Conservation (phyloP, 352 stramenopile genomes). For the Phytophthora aleatoria region DNA sequence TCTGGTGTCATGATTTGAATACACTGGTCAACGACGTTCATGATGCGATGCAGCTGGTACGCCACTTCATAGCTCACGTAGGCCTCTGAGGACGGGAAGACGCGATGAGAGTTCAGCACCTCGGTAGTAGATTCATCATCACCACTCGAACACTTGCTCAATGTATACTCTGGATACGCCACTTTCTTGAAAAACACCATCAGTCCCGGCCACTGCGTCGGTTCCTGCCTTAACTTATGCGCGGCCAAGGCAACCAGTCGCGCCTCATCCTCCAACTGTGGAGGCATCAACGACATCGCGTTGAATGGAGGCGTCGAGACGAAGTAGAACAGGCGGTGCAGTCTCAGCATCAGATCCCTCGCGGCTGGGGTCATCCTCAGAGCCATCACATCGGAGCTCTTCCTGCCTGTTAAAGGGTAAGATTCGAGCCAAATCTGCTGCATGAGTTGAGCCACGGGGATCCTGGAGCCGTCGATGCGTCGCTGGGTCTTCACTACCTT, state of each 20-base stretch:
- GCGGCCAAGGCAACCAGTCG: constrained; percentile 34
- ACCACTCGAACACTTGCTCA: constrained; percentile 25
- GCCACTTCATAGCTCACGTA: constrained; percentile 77
- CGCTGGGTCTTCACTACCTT: constrained; percentile 62
- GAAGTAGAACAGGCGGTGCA: constrained; percentile 82
- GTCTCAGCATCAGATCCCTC: constrained; percentile 61
- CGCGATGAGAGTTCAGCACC: constrained; percentile 27
- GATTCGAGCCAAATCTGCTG: constrained; percentile 59
- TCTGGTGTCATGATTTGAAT: constrained; percentile 43
- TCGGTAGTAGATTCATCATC: constrained; percentile 1
- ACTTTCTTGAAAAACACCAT: constrained; percentile 79
- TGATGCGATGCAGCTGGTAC: constrained; percentile 54
- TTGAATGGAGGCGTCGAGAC: constrained; percentile 47
- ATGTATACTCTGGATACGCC: constrained; percentile 57
- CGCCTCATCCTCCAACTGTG: constrained; percentile 19
- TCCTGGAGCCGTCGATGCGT: constrained; percentile 72
- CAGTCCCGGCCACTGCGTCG: constrained; percentile 73
- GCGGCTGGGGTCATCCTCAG: constrained; percentile 47
- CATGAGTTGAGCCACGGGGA: constrained; percentile 64
- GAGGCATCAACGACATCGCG: constrained; percentile 23
- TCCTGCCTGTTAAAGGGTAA: constrained; percentile 42
- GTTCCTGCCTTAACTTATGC: constrained; percentile 43
- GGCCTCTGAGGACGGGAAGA: constrained; percentile 56
- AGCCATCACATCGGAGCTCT: constrained; percentile 50
- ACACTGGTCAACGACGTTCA: constrained; percentile 51